Evolutionary conservation across 768 basidiomycete species (phyloP).

Genomic region (Lyophyllum decastes): DNA sequence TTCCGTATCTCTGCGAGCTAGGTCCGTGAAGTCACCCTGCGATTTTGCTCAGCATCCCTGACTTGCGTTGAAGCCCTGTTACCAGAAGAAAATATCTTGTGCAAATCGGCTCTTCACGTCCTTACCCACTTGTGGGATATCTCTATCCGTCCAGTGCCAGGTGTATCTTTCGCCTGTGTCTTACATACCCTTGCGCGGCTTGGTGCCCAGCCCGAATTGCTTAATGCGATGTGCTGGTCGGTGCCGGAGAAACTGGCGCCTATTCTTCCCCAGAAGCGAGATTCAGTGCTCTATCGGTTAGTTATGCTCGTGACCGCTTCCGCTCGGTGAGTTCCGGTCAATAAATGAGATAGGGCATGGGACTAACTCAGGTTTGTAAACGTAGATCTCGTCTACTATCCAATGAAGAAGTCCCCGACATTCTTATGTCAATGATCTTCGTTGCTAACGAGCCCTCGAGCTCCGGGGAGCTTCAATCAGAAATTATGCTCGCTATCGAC

Average conservation of each 20-base stretch:
- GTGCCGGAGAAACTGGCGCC: slow-evolving; percentile 8
- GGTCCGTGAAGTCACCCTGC: slow-evolving; percentile 29
- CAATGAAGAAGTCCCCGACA: slow-evolving; percentile 43
- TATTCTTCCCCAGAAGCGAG: slow-evolving; percentile 24
- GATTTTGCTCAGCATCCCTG: not conserved
- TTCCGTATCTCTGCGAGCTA: slow-evolving; percentile 42
- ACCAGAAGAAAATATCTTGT: slow-evolving; percentile 16
- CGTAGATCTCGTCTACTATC: slow-evolving; percentile 35
- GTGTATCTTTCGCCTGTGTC: slow-evolving; percentile 36
- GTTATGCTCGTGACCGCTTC: slow-evolving; percentile 42
- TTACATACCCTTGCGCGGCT: slow-evolving; percentile 40
- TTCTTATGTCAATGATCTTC: slow-evolving; percentile 51
- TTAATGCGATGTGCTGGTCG: slow-evolving; percentile 36
- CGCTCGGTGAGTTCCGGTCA: slow-evolving; percentile 41
- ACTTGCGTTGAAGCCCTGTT: slow-evolving; percentile 27
- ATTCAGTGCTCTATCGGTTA: slow-evolving; percentile 39
- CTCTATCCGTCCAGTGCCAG: slow-evolving; percentile 17
- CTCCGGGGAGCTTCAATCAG: slow-evolving; percentile 42
- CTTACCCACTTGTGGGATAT: slow-evolving; percentile 35
- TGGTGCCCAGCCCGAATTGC: slow-evolving; percentile 40
- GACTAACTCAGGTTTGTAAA: slow-evolving; percentile 1
- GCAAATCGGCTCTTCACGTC: slow-evolving; percentile 29
- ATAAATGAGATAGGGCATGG: not conserved
- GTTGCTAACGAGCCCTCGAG: slow-evolving; percentile 58
- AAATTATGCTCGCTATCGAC: slow-evolving; percentile 50